Base-by-base conservation (phyloP, 257 asterid species). In the Leonotis leonurus region DNA sequence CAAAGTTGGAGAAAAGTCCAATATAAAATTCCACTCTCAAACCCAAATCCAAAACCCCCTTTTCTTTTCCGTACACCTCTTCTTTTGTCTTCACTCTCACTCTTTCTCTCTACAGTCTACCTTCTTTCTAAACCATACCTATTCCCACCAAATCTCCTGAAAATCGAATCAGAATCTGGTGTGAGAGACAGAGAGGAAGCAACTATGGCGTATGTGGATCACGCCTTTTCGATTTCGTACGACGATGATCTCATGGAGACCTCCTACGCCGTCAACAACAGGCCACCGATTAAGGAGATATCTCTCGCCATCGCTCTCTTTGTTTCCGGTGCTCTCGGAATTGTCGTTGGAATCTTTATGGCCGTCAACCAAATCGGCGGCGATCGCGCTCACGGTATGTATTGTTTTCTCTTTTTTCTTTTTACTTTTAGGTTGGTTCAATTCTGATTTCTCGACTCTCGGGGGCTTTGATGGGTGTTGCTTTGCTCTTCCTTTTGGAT, bases 281-380 rank as follows among this genome's bases (percentile, higher is more conserved):
- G 84, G 37, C 96, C 95, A 18, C 97, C 97, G 5, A 75, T 83
- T 64, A 90, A 83, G 75, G 97, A 90, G 95, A 87, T 87, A 84
- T 77, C 86, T 3, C 96, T 90, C 73, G 96, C 96, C 69, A 72
- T 90, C 27, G 74, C 95, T 2, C 93, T 90, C 7, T 81, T 87
- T 59, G 90, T 88, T 18, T 90, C 85, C 70, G 97, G 97, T 30
- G 67, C 83, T 36, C 65, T 87, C 0, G 95, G 78, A 13, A 81
- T 87, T 70, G 59, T 87, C 57, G 40, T 80, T 41, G 96, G 96
- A 8, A 12, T 77, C 55, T 20, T 70, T 75, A 90, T 90, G 97
- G 94, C 96, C 39, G 81, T 68, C 69, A 83, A 87, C 64, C 33
- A 54, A 63, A 80, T 90, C 73, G 97, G 96, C 22, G 97, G 97